Base-by-base conservation (phyloP, 768 basidiomycete genomes). In the Inosperma sp. region DNA sequence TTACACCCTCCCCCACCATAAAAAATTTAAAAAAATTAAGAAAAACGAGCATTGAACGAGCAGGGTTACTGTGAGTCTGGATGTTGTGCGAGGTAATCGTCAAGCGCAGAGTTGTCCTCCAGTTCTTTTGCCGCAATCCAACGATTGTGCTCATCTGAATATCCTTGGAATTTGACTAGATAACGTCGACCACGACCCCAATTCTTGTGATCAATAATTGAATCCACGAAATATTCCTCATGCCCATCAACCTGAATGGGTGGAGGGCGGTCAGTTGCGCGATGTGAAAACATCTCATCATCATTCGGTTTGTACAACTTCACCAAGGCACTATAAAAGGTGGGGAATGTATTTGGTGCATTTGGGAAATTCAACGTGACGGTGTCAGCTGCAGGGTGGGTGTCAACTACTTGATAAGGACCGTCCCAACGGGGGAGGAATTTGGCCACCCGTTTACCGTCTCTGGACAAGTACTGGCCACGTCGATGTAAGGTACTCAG, bases 381-480 rank as follows among this genome's bases (percentile, higher is more conserved):
- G 0, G 59, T 61, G 1, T 66, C 70, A 0, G 48, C 47, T 1
- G 48, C 48, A 0, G 39, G 33, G n/a, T 65, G 39, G 0, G 62
- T 59, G 0, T 56, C 39, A 0, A 56, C 29, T 2, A 77, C 51
- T 0, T 3, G 35, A 29, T 65, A 71, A 0, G 65, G 69, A 0
- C 69, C 62, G 37, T 75, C 63, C 14, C 48, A 70, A 0, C 61
- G 39, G 0, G 65, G 67, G 58, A 76, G 66, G 35, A 74, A 73
- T 45, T 76, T 76, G 0, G 69, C 69, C 0, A 56, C 58, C 0
- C 62, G 58, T 12, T 62, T 58, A 0, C 62, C 54, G 0, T 62
- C 64, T 1, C 30, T 31, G 0, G 44, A n/a, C 21, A 58, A 59
- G 48, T 68, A 75, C 1, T 69, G 59, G 2, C 54, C 37, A 0